Base-by-base conservation (phyloP, 495 filamentous ascomycete genomes). In the Penicillium paradoxum region DNA sequence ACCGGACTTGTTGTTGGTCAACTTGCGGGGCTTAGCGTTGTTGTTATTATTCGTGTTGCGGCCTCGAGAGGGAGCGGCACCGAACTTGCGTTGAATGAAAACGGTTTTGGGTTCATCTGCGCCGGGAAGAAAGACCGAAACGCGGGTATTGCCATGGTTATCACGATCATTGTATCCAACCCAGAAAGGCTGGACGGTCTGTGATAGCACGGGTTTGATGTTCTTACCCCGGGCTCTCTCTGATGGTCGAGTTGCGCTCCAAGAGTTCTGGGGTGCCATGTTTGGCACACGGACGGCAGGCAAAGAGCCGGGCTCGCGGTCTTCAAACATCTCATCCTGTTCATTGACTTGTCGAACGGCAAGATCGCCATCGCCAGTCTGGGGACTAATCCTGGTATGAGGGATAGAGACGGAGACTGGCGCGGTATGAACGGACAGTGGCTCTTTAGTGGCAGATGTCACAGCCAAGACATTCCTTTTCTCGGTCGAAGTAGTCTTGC, bases 321-420 rank as follows among this genome's bases (percentile, higher is more conserved):
- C 86, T 53, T 90, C 88, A 49, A 92, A 90, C 56, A 89, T 86
- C 51, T 86, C 87, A 55, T 92, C 88, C 14, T 82, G 84, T 67
- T 90, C 87, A 27, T 84, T 85, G 58, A 86, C 84, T 21, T 81
- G 80, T 55, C 80, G 83, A 4, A 79, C 81, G 34, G 72, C 77
- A 21, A 71, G 45, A 44, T 75, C 69, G n/a, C 70, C 72, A 51
- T 71, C 68, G 30, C 71, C 72, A 19, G 49, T 49, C 10, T 60
- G 64, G 13, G 51, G 29, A 13, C 58, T 65, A 48, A 43, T 58
- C 30, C 57, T 58, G 22, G 60, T 66, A 29, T 66, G 67, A 10
- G 84, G 84, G 11, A 86, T 67, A 14, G 83, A 82, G 32, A 85
- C 79, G 1, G 81, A 79, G 19, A 84, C 81, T 15, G 77, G 65